Evolutionary conservation across 352 stramenopile species (phyloP), one percentile per base, ranked within the genome.

Genomic region (Elongisporangium undulatum): DNA sequence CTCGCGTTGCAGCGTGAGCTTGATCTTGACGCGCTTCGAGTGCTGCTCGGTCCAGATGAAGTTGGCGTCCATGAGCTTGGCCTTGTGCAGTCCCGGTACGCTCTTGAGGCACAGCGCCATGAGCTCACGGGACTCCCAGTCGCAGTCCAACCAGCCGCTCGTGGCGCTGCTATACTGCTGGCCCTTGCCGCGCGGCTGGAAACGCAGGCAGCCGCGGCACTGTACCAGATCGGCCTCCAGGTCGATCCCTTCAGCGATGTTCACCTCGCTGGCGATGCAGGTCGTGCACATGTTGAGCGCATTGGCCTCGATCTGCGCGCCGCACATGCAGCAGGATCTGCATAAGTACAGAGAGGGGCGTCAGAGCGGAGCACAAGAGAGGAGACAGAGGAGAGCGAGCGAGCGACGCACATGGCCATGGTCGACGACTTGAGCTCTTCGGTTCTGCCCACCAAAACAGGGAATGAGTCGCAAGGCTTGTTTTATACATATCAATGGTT

Each of bases 41-140:
- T 94, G 85, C 16, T 76, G 83, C 61, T 94, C 85, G 2, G 85
- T 94, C 85, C 85, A 94, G 55, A 94, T 78, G 58, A 90, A 92
- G 9, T 67, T 72, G 7, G 85, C 85, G 67, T 94, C 85, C 13
- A 90, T 67, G 29, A 94, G 71, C 58, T 93, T 92, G 54, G 69
- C 80, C 62, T 88, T 88, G 51, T 58, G 62, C 19, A 93, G 74
- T 0, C 77, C 77, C 6, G 77, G 64, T 39, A 93, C 63, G 64
- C 72, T 86, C 77, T 91, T 91, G 26, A 93, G 71, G 53, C 81
- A 90, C 39, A 93, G 69, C 61, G 82, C 80, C 72, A 93, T 80
- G 49, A 93, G 71, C 60, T 94, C 84, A 12, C 68, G 73, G 9
- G 81, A 92, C 62, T 94, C 84, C 72, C 77, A 87, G n/a, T 80